phyloP scores from a whole-genome alignment of 2,329 filamentous ascomycete genomes.

The Zymoseptoria crescenta region DNA sequence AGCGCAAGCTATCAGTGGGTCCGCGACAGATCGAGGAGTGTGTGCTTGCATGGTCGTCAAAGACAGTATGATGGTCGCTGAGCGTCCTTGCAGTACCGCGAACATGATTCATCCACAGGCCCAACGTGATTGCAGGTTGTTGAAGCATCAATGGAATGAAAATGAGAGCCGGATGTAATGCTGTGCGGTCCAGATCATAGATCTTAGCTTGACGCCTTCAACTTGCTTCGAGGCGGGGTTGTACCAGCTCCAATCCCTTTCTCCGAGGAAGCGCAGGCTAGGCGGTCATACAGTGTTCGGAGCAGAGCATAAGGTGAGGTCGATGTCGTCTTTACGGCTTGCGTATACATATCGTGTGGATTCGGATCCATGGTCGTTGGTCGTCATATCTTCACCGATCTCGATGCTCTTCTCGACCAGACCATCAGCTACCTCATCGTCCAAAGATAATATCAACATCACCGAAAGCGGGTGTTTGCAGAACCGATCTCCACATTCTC shows the following conservation, averaged over 20 bases:
- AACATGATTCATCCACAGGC: not conserved
- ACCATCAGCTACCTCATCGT: not conserved
- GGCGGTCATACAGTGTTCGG: not conserved
- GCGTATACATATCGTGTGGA: not conserved
- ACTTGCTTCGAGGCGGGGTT: not conserved
- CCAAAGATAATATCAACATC: not conserved
- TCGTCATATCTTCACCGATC: not conserved
- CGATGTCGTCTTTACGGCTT: not conserved
- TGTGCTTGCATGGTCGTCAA: no score
- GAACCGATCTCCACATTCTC: conserved; percentile 23
- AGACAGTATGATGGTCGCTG: no score
- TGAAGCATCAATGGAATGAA: not conserved
- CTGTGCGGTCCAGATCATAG: not conserved
- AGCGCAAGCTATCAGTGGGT: no score
- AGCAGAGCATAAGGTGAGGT: not conserved
- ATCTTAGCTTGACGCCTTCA: not conserved
- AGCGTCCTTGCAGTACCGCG: no score
- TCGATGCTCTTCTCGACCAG: not conserved
- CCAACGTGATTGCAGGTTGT: not conserved
- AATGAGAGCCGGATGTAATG: not conserved
- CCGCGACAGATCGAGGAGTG: no score
- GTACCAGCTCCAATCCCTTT: not conserved
- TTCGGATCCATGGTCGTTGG: not conserved
- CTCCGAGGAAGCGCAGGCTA: not conserved
- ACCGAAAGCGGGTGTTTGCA: conserved; percentile 20